Evolutionary conservation across 2,329 filamentous ascomycete species (phyloP).

Genomic region (Drechmeria coniospora): DNA sequence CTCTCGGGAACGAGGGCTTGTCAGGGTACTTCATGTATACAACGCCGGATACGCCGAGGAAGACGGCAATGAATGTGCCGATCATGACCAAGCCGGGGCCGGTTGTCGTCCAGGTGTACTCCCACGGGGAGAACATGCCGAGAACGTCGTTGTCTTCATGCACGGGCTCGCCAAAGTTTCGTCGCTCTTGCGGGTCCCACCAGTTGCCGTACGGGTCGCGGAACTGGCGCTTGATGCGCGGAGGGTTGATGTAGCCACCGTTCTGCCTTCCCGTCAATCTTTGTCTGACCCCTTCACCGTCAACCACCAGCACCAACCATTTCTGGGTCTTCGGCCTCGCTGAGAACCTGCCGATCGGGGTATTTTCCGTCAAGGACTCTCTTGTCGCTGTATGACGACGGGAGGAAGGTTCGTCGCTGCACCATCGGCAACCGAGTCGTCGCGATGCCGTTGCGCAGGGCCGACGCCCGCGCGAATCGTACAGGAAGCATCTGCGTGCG

Average conservation of each 20-base stretch:
- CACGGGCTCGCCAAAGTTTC: conserved; percentile 91
- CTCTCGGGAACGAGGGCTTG: conserved; percentile 49
- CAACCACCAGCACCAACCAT: conserved; percentile 34
- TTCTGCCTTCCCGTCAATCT: conserved; percentile 39
- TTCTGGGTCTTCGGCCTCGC: conserved; percentile 48
- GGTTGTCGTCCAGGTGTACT: conserved; percentile 70
- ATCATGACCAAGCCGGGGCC: conserved; percentile 55
- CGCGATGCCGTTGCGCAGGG: conserved; percentile 26
- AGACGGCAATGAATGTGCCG: conserved; percentile 47
- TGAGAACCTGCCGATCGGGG: conserved; percentile 29
- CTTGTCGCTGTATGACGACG: conserved; percentile 29
- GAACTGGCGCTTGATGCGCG: conserved; percentile 70
- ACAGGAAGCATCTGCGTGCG: conserved; percentile 41
- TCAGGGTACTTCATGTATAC: conserved; percentile 61
- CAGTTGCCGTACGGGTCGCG: conserved; percentile 86
- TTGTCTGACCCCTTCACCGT: conserved; percentile 1
- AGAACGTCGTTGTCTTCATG: conserved; percentile 94
- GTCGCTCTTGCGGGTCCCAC: conserved; percentile 95
- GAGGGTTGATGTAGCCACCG: conserved; percentile 70
- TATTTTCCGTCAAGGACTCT: conserved; percentile 36
- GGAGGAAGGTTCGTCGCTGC: conserved; percentile 43
- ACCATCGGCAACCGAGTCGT: conserved; percentile 33
- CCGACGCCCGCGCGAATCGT: conserved; percentile 37
- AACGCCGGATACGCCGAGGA: conserved; percentile 49
- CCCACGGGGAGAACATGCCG: conserved; percentile 75